Base-by-base conservation (phyloP, 768 basidiomycete genomes). In the Tubosaeta brunneosetosa region DNA sequence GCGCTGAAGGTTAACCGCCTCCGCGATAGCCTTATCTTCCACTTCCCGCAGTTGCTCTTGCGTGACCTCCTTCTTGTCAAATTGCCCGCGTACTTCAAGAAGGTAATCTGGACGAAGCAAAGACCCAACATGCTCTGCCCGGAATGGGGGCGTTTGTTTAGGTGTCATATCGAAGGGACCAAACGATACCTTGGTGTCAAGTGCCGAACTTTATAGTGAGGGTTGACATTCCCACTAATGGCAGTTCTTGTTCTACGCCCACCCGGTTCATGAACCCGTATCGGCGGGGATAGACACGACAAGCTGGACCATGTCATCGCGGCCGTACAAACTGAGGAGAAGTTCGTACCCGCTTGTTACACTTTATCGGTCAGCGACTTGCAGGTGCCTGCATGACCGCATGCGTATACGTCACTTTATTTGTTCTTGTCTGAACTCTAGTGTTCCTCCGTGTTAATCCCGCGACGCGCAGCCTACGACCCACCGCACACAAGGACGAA, bases 121-220 rank as follows among this genome's bases (percentile, higher is more conserved):
- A 9, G 74, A 77, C 29, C 76, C 76, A 11, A 76, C 54, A 55
- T 77, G 76, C 48, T 77, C 76, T 13, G 76, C 74, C 25, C 74
- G 70, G 65, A 75, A 75, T 31, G 76, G 76, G 6, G 76, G 76
- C n/a, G 45, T 51, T 40, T 67, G 63, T 45, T 60, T 66, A n/a
- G 54, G 22, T 1, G 43, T 14, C 62, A 66, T 66, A 8, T 26
- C 51, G 10, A 42, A 44, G 34, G 27, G 4, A 17, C 7, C 36
- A 40, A 16, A 40, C 38, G 38, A 40, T 12, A 40, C 17, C 11
- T 40, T 19, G 19, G 38, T 4, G 3, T 17, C 38, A 17, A 40
- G 38, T n/a, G 17, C 19, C 5, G 17, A 10, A 40, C 16, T 40
- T 40, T 40, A 40, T 40, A 40, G 38, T 10, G 17, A 17, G 17